Percentiles rank a stretch among this genome's conserved stretches.
phyloP scores from a whole-genome alignment of 2,329 filamentous ascomycete species.

The Lecanoromycetidae sp. region DNA sequence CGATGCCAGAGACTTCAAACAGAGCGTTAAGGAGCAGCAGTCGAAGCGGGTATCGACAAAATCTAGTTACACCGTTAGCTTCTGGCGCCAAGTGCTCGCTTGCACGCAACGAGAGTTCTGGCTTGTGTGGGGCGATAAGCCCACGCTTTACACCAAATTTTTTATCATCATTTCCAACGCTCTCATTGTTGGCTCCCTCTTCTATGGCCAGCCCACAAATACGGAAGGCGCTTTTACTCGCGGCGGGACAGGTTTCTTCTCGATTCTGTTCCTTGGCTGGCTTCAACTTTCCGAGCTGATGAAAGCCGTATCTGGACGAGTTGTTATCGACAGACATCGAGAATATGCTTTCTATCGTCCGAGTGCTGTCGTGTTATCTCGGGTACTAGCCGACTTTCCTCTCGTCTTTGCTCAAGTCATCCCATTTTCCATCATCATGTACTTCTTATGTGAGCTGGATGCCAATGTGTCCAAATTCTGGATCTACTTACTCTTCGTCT shows the following conservation, averaged over 20 bases:
- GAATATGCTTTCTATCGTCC: conserved; percentile 61
- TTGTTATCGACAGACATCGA: conserved; percentile 55
- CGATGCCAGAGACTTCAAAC: conserved; percentile 54
- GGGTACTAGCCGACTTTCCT: conserved; percentile 52
- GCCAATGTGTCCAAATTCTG: conserved; percentile 51
- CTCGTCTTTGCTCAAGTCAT: conserved; percentile 46
- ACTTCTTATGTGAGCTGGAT: conserved; percentile 52
- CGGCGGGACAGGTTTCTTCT: conserved; percentile 54
- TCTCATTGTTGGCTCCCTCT: conserved; percentile 66
- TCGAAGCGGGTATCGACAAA: conserved; percentile 56
- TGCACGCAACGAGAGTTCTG: conserved; percentile 61
- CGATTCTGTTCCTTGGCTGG: conserved; percentile 54
- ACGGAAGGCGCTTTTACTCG: conserved; percentile 52
- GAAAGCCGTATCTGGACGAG: conserved; percentile 60
- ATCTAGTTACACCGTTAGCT: conserved; percentile 65
- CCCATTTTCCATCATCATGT: conserved; percentile 51
- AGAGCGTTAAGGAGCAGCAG: conserved; percentile 53
- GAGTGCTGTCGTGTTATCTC: conserved; percentile 50
- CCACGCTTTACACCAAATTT: conserved; percentile 64
- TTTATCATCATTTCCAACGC: conserved; percentile 65
- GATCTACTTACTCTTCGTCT: conserved; percentile 53
- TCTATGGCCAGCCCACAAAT: conserved; percentile 53
- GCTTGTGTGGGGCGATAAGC: conserved; percentile 63
- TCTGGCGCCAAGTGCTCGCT: conserved; percentile 53
- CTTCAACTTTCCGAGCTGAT: conserved; percentile 68